Conservation (phyloP, 331 rosid species). For the Rosa hybrid region DNA sequence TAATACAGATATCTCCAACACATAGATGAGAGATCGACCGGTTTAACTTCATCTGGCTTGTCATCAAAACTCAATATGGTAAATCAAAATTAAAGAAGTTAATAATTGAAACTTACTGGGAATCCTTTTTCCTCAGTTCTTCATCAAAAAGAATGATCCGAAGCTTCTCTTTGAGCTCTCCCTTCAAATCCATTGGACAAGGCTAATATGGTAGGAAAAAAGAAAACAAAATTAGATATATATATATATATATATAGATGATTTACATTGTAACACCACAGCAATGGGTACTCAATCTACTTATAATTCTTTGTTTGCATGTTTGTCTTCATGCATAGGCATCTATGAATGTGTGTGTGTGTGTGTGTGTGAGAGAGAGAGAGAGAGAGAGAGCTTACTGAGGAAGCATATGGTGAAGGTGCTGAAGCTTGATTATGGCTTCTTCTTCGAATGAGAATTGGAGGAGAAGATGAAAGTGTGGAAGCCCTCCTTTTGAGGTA, state of each 20-base stretch:
- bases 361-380: slow-evolving; percentile 17
- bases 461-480: slow-evolving; percentile 51
- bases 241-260: background rate
- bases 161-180: slow-evolving; percentile 64
- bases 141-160: slow-evolving; percentile 73
- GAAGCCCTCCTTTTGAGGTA: slow-evolving; percentile 94
- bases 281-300: background rate
- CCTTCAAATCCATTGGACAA: slow-evolving; percentile 63
- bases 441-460: slow-evolving; percentile 47
- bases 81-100: background rate
- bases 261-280: background rate
- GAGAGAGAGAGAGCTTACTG: slow-evolving; percentile 41
- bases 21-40: background rate
- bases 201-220: slow-evolving; percentile 31
- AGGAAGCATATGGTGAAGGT: slow-evolving; percentile 40
- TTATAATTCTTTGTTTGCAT: background rate
- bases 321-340: background rate
- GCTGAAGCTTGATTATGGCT: slow-evolving; percentile 27
- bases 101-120: slow-evolving; percentile 51
- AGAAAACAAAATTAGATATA: background rate
- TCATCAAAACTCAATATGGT: background rate
- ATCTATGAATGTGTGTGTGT: background rate
- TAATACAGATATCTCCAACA: slow-evolving; percentile 10
- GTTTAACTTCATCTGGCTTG: background rate
- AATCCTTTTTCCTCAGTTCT: slow-evolving; percentile 62